Base-by-base conservation (phyloP, 257 asterid genomes). In the Nicotiana otophora region DNA sequence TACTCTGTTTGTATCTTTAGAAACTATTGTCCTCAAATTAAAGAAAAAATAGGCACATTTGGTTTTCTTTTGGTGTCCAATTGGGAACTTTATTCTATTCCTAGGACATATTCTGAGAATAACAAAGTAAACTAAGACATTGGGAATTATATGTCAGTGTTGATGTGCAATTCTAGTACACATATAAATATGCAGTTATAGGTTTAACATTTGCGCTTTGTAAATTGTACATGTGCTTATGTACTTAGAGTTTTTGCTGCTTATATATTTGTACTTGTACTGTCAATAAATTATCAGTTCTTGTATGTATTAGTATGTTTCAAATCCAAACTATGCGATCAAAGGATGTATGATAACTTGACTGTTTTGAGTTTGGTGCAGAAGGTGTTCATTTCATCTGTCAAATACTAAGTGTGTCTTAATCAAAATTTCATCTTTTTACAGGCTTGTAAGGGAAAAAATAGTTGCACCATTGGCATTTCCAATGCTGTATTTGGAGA, bases 371-470 rank as follows among this genome's bases (percentile, higher is more conserved):
- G 12, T 55, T 10, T 69, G 53, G 12, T 67, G 76, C 51, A 67
- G 53, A 33, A 16, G 16, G 53, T 67, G 53, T n/a, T 63, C 20
- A 31, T 68, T 11, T 15, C 20, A 17, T 30, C 17, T 60, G 31
- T 31, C 55, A 62, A 48, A 74, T 80, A 33, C 3, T 5, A 12
- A 39, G 10, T 1, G 19, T n/a, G 68, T 17, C 14, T 70, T 76
- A 20, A 68, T 48, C 76, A 30, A 39, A 51, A 15, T 65, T 36
- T 17, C 39, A 30, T 60, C 57, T 82, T 54, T 26, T 48, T 77
- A 34, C 90, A 94, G 99, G 97, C 95, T 81, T 95, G 98, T 77
- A 33, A 84, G 84, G 97, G 98, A 85, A 88, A 82, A 82, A 85
- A 82, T 46, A 89, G 89, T 61, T 95, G 99, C 83, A 55, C 89